Conservation (phyloP, 148 eudicot genomes). For the Silene latifolia region DNA sequence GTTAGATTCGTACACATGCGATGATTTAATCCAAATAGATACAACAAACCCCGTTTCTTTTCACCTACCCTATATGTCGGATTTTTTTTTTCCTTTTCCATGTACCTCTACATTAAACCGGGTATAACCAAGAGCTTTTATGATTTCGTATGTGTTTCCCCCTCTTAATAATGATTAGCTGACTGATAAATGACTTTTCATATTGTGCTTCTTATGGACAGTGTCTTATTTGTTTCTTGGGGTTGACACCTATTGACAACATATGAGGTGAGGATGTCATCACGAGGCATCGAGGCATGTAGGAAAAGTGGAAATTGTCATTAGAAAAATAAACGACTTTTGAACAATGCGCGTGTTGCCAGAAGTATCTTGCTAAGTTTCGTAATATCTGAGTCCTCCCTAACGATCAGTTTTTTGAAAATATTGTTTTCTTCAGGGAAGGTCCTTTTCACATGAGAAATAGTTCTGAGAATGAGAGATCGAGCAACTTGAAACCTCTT, state of each 20-base stretch:
- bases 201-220: background rate
- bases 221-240: background rate
- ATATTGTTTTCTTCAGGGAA: slow-evolving; percentile 27
- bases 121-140: no score
- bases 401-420: background rate
- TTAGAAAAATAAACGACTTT: background rate
- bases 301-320: background rate
- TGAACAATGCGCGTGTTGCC: background rate
- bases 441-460: slow-evolving; percentile 11
- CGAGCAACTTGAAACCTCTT: slow-evolving; percentile 1
- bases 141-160: background rate
- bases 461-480: slow-evolving; percentile 20
- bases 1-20: background rate
- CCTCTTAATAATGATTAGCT: background rate
- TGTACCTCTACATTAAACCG: background rate
- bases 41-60: background rate
- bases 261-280: background rate
- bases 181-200: background rate
- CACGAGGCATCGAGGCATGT: background rate
- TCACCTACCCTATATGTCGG: background rate
- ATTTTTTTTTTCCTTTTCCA: background rate
- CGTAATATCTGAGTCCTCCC: background rate
- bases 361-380: slow-evolving; percentile 2
- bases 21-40: background rate
- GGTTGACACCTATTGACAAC: background rate